Evolutionary conservation across 495 filamentous ascomycete species (phyloP), one percentile per base, ranked within the genome.

Genomic region (Jackrogersella minutella): DNA sequence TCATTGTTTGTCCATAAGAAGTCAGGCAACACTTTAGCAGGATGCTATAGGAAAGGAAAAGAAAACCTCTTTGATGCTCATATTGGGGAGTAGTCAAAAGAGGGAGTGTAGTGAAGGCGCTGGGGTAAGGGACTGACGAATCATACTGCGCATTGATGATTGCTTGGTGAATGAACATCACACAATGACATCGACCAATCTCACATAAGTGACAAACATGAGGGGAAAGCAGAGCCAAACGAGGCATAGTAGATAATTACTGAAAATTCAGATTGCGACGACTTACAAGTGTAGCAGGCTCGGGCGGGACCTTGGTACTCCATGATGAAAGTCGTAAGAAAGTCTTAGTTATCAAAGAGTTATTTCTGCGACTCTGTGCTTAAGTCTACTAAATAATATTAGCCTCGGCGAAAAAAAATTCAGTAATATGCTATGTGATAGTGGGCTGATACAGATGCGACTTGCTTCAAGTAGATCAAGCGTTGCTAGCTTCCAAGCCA

Each of bases 251-350:
- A n/a, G 22, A n/a, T 33, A 22, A 14, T 22, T 5, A 34, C 36
- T 1, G 5, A 16, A 31, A 13, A 31, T 10, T 9, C 5, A 33
- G 31, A 28, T 31, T 5, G 49, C 30, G 3, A 37, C 10, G 17
- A 82, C 80, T 80, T 69, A 82, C 80, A 82, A 58, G 79, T 81
- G 73, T 80, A 82, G 78, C 80, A 82, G 65, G 77, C 66, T 53
- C 79, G 76, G 17, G 72, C 61, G 44, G 72, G 67, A 40, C 58
- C 61, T 33, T 69, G 68, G 74, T 61, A 80, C 62, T 81, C 79
- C 79, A 82, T 81, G 16, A 58, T 74, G 58, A 52, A 34, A 51
- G 60, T 41, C 26, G 49, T 36, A 1, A 22, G 17, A 14, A 36
- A 1, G n/a, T 36, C 10, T 16, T 14, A 26, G 9, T 17, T 30